Percentiles rank a stretch among this genome's conserved stretches.
These are phyloP conservation scores for Penstemon davidsonii DNA, from an alignment of 257 asterid genomes.

Conservation along the genomic window DNA sequence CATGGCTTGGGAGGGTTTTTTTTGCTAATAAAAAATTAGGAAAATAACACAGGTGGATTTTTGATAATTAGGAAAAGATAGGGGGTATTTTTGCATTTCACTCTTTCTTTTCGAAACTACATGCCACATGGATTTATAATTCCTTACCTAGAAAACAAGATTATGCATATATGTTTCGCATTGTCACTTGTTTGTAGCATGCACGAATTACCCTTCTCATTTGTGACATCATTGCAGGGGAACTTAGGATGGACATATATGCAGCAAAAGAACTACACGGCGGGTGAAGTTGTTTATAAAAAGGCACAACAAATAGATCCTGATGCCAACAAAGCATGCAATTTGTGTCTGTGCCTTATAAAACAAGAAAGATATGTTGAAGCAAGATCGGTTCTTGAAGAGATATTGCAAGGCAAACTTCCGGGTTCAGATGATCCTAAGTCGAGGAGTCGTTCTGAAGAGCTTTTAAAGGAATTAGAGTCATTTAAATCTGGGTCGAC, in stretches of 20 bases:
- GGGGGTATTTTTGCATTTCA: too few relatives aligned
- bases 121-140: too few relatives aligned
- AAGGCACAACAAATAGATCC: conserved; percentile 80
- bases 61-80: too few relatives aligned
- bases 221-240: conserved; percentile 50
- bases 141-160: neutral
- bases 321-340: conserved; percentile 85
- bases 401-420: conserved; percentile 44
- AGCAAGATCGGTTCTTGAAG: conserved; percentile 65
- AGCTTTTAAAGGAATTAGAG: conserved; percentile 58
- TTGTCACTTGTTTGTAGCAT: neutral
- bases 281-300: conserved; percentile 69
- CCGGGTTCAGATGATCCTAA: conserved; percentile 67
- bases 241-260: conserved; percentile 95
- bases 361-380: conserved; percentile 61
- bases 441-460: conserved; percentile 48
- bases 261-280: conserved; percentile 65
- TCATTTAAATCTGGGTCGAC: conserved; percentile 20
- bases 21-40: neutral
- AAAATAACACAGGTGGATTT: neutral
- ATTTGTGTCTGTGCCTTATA: conserved; percentile 61
- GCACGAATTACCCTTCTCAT: neutral
- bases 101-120: too few relatives aligned
- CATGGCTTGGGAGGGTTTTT: too few relatives aligned
- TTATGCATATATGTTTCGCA: too few relatives aligned